Evolutionary conservation across 345 rosid genomes (phyloP).

Genomic region (Mangifera indica): DNA sequence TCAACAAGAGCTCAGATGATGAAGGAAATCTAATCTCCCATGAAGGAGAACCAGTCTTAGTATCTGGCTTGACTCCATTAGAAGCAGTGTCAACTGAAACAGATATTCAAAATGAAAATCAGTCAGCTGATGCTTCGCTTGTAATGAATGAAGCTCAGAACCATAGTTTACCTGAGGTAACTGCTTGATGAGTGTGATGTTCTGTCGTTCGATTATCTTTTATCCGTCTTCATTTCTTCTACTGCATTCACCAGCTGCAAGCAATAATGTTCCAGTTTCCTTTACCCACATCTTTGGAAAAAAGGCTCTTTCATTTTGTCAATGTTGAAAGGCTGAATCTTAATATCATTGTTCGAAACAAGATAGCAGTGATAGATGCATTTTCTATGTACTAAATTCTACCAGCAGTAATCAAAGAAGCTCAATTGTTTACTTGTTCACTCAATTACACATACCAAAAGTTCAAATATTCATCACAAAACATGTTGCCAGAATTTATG

Average conservation of each 20-base stretch:
- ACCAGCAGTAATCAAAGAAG: background rate
- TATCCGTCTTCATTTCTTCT: background rate
- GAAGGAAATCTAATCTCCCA: conserved; percentile 31
- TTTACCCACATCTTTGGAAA: conserved; percentile 6
- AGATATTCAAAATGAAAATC: conserved; percentile 18
- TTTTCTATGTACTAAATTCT: background rate
- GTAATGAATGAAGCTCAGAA: conserved; percentile 34
- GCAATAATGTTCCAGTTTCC: conserved; percentile 15
- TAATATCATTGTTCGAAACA: background rate
- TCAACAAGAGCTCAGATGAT: conserved; percentile 15
- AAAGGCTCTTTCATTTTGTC: conserved; percentile 12
- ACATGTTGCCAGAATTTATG: background rate
- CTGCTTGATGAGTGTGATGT: conserved; percentile 36
- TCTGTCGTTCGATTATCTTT: conserved; percentile 19
- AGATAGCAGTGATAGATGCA: background rate
- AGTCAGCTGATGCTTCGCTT: conserved; percentile 26
- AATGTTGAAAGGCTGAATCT: conserved; percentile 5
- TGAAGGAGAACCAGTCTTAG: conserved; percentile 55
- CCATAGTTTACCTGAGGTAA: conserved; percentile 49
- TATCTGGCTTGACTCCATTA: conserved; percentile 59
- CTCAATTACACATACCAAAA: background rate
- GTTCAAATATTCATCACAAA: background rate
- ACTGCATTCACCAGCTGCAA: background rate
- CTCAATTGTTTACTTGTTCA: background rate
- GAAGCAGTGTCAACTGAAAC: conserved; percentile 29